Evolutionary conservation across 169 alveolate genomes (phyloP), one percentile per base, ranked within the genome.

Genomic region (Plasmodium berghei): DNA sequence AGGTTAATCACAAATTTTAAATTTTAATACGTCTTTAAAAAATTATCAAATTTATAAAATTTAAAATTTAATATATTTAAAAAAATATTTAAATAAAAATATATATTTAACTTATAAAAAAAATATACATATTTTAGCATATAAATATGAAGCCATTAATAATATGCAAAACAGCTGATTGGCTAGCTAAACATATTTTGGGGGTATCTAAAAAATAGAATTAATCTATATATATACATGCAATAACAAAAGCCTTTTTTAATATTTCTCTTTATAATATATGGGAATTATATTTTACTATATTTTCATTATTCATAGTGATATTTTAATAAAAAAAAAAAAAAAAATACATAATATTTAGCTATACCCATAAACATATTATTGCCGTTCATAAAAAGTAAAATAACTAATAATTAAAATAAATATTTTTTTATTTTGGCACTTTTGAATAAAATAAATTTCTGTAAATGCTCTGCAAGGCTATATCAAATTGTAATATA

Each of bases 161-260:
- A 73, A 71, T 8, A 28, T 18, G 46, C 18, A 73, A 73, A 59
- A 56, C 34, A 73, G 71, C 75, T 69, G 54, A 46, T 73, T 73
- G 42, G 71, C 87, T 73, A 73, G 87, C 87, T 73, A 73, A 72
- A 55, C 12, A 70, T 40, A 34, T 42, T 73, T n/a, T 56, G 2
- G 63, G 16, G 52, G 4, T 18, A 56, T 14, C 24, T 34, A 34
- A 26, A 71, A 71, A 71, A 40, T 52, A 71, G 66, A 73, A 73
- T 73, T 26, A 58, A 34, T 73, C 71, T 73, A 71, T 73, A 34
- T 34, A 1, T 34, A 34, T 34, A 58, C 87, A 73, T 73, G 87
- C 87, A 73, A 73, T 20, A 28, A 71, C 12, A 4, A 34, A 71
- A 73, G 87, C 87, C 49, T 56, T 16, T 16, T 58, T 56, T 56